Percentiles rank a stretch among this genome's conserved stretches.
Evolutionary conservation across 805 yeast species (phyloP).

Genomic region (Candida berthetii): DNA sequence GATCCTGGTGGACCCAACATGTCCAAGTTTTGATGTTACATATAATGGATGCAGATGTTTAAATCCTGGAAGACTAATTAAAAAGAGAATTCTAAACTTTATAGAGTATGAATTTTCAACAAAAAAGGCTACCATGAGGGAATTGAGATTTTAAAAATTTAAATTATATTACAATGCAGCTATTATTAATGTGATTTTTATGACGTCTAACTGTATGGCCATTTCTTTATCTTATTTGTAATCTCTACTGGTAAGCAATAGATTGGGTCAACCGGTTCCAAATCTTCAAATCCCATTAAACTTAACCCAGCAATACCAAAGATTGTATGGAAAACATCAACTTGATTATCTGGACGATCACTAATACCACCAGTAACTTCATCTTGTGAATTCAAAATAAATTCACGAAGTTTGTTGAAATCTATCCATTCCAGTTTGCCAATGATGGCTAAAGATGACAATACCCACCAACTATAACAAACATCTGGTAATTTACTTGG

Average conservation of each 20-base stretch:
- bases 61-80: slow-evolving; percentile 58
- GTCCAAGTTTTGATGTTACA: slow-evolving; percentile 66
- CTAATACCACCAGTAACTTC: slow-evolving; percentile 79
- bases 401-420: slow-evolving; percentile 47
- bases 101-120: slow-evolving; percentile 66
- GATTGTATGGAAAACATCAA: slow-evolving; percentile 88
- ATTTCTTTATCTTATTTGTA: slow-evolving; percentile 22
- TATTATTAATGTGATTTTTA: not conserved
- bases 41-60: slow-evolving; percentile 79
- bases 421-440: slow-evolving; percentile 75
- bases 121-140: slow-evolving; percentile 44
- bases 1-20: slow-evolving; percentile 63
- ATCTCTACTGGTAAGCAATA: slow-evolving; percentile 68
- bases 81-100: slow-evolving; percentile 50
- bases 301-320: slow-evolving; percentile 89
- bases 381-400: slow-evolving; percentile 79
- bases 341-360: slow-evolving; percentile 87
- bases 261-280: slow-evolving; percentile 72
- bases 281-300: slow-evolving; percentile 54
- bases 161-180: too few species aligned
- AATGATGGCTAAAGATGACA: slow-evolving; percentile 67
- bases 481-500: slow-evolving; percentile 95
- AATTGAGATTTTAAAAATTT: slow-evolving; percentile 29
- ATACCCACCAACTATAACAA: slow-evolving; percentile 98
- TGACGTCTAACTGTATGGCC: slow-evolving; percentile 23